Evolutionary conservation across 768 basidiomycete genomes (phyloP).

Genomic region (Mycena galopus): DNA sequence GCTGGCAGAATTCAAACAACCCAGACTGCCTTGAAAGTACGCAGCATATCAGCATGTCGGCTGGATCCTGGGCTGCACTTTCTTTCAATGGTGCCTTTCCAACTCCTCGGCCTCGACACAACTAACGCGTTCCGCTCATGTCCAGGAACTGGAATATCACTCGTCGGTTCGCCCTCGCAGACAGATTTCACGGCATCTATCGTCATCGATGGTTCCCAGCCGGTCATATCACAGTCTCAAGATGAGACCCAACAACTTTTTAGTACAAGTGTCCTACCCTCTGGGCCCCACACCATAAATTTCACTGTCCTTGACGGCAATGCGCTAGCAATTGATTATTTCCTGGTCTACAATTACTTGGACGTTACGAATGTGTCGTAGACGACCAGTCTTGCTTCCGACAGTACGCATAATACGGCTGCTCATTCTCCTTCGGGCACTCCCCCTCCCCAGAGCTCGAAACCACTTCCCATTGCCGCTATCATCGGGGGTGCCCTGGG

Average conservation of each 20-base stretch:
- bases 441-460: no score
- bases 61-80: neutral
- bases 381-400: neutral
- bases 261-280: neutral
- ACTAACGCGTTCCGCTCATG: neutral
- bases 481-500: no score
- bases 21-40: neutral
- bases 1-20: neutral
- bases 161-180: neutral
- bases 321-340: neutral
- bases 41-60: neutral
- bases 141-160: neutral
- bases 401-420: neutral
- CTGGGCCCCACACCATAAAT: slow-evolving; percentile 4
- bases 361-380: no score
- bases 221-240: neutral
- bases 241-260: neutral
- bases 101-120: neutral
- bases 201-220: neutral
- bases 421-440: no score
- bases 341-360: no score
- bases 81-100: slow-evolving; percentile 2
- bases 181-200: neutral
- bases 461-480: neutral
- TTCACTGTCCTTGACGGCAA: neutral